Evolutionary conservation across 345 rosid genomes (phyloP), one percentile per base, ranked within the genome.

Genomic region (Lepidium didymum): DNA sequence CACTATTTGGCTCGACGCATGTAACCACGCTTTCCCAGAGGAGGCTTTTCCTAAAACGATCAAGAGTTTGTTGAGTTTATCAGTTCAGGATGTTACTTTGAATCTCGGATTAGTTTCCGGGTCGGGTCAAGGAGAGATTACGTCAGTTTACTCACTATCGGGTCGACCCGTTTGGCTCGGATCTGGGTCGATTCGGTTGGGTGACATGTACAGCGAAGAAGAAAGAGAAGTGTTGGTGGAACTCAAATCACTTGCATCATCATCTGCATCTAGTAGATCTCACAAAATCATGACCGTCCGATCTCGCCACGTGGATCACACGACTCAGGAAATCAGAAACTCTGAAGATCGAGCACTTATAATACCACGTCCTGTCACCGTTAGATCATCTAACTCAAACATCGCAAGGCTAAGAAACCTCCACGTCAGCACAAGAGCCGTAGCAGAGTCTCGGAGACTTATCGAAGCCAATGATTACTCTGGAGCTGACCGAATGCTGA

Each of bases 401-500:
- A 80, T 86, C 72, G 73, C 64, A 63, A 84, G 92, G 75, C 72
- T 89, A 18, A 82, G 85, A 47, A 85, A 78, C 52, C 79, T 86
- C 76, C 98, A 92, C 81, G 77, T 89, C 60, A 79, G 81, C 69
- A 87, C 83, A 13, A 84, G 95, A n/a, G 92, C 96, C 0, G 71
- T 86, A 1, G 96, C 91, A 0, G 96, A 92, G 73, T 83, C 96
- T n/a, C 79, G 91, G 44, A 79, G 92, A 43, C 56, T 87, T 36
- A 58, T 77, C 2, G 89, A 85, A 41, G 79, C 69, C 46, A 64
- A 71, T 34, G 91, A 89, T 61, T 76, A 77, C 3, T 76, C 85
- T 0, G 92, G 85, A 14, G 92, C 92, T 36, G 75, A 83, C 62
- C 88, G 68, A 3, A 44, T 89, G 78, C 66, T 92, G 54, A 68